Conservation (phyloP, 495 filamentous ascomycete species). For the Penicillium soppii region DNA sequence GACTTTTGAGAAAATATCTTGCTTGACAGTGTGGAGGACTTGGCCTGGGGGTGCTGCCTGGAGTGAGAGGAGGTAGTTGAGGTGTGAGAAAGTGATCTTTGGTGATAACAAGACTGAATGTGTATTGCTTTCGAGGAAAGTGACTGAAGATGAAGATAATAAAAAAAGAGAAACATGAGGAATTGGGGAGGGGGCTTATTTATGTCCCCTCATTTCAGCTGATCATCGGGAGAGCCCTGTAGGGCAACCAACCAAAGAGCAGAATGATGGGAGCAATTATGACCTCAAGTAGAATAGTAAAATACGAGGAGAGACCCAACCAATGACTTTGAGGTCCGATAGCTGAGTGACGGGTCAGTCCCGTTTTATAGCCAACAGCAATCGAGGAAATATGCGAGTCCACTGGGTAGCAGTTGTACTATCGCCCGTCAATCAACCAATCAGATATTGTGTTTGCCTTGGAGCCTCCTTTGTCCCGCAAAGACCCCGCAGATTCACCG, state of each 20-base stretch:
- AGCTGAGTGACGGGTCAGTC: too few relatives aligned
- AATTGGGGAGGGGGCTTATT: constrained; percentile 6
- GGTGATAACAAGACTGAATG: constrained; percentile 19
- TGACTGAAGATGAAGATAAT: not conserved
- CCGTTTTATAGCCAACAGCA: not conserved
- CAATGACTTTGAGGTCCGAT: not conserved
- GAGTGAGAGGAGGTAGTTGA: constrained; percentile 19
- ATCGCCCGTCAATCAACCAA: constrained; percentile 1
- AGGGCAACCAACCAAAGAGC: constrained; percentile 29
- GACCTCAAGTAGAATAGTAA: not conserved
- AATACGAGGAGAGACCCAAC: not conserved
- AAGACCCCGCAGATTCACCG: constrained; percentile 7
- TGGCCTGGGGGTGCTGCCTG: constrained; percentile 19
- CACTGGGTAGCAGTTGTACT: constrained; percentile 1
- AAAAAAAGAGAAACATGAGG: not conserved
- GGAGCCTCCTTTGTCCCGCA: constrained; percentile 4
- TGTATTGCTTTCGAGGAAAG: constrained; percentile 18
- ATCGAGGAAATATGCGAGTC: not conserved
- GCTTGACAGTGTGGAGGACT: constrained; percentile 5
- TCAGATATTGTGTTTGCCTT: not conserved
- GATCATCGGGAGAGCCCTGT: constrained; percentile 17
- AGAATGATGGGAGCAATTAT: not conserved
- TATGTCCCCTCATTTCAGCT: constrained; percentile 10
- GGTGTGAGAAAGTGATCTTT: constrained; percentile 25
- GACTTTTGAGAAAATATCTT: constrained; percentile 16